Conservation (phyloP, 148 eudicot genomes). For the Mesembryanthemum crystallinum region DNA sequence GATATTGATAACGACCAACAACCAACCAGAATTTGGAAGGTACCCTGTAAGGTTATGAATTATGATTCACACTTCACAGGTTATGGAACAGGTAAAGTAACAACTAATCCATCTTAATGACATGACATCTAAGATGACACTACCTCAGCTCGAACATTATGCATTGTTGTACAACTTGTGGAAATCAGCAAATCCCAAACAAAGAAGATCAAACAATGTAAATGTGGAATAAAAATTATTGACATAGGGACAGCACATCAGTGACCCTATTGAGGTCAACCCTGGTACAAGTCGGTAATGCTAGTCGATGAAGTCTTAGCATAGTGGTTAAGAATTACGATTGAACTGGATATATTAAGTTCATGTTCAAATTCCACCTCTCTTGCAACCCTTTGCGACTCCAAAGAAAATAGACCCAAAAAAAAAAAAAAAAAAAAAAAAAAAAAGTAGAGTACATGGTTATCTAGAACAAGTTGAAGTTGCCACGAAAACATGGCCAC, state of each 20-base stretch:
- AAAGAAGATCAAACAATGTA: neutral
- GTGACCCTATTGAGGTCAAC: no score
- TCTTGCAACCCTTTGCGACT: no score
- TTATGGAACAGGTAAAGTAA: neutral
- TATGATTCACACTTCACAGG: neutral
- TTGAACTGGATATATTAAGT: no score
- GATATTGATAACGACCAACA: no score
- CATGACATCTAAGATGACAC: neutral
- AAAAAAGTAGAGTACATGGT: no score
- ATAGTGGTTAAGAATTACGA: no score
- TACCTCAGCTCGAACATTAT: neutral
- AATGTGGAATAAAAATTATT: no score
- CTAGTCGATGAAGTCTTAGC: neutral
- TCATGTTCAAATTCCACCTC: no score
- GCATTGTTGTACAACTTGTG: neutral
- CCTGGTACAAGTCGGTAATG: neutral
- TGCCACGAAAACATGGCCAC: no score
- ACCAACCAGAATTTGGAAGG: neutral
- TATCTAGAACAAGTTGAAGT: no score
- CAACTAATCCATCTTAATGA: neutral
- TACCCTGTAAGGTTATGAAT: neutral
- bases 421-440: no score
- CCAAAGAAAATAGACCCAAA: no score
- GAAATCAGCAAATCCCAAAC: neutral
- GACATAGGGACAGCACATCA: neutral